Evolutionary conservation across 306 rosid species (phyloP).

Genomic region (Senna siamea): DNA sequence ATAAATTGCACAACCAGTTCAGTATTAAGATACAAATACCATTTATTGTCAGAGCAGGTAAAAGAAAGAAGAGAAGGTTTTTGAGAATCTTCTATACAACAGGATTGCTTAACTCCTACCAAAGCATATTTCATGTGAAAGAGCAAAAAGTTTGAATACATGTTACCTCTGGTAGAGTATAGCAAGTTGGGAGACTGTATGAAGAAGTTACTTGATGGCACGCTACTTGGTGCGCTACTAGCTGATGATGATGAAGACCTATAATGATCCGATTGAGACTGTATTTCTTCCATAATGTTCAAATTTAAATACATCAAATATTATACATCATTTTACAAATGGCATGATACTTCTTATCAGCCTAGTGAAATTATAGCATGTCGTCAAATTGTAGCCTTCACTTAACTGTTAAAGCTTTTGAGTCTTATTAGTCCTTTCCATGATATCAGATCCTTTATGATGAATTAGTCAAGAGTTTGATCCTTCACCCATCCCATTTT

Average conservation of each 20-base stretch:
- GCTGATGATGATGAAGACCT: slow-evolving; percentile 97
- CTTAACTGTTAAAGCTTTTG: too few relatives aligned
- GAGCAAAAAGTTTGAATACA: slow-evolving; percentile 9
- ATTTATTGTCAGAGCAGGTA: slow-evolving; percentile 29
- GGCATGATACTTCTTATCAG: slow-evolving; percentile 12
- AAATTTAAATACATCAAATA: slow-evolving; percentile 1
- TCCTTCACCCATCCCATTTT: not conserved
- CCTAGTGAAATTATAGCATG: slow-evolving; percentile 12
- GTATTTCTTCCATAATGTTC: slow-evolving; percentile 81
- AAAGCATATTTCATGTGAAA: slow-evolving; percentile 21
- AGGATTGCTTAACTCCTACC: slow-evolving; percentile 14
- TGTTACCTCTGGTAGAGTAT: slow-evolving; percentile 48
- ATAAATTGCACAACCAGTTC: slow-evolving; percentile 43
- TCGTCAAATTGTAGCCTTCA: slow-evolving; percentile 13
- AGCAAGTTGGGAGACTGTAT: not conserved
- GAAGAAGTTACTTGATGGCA: slow-evolving; percentile 97
- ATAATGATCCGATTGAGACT: slow-evolving; percentile 90
- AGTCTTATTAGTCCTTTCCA: too few relatives aligned
- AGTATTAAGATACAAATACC: not conserved
- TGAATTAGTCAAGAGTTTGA: not conserved
- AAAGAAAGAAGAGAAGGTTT: not conserved
- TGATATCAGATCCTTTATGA: not conserved
- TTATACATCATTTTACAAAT: slow-evolving; percentile 34
- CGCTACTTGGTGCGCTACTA: slow-evolving; percentile 95
- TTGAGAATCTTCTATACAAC: slow-evolving; percentile 13